phyloP scores from a whole-genome alignment of 768 basidiomycete species.

The Gloeopeniophorella convolvens region DNA sequence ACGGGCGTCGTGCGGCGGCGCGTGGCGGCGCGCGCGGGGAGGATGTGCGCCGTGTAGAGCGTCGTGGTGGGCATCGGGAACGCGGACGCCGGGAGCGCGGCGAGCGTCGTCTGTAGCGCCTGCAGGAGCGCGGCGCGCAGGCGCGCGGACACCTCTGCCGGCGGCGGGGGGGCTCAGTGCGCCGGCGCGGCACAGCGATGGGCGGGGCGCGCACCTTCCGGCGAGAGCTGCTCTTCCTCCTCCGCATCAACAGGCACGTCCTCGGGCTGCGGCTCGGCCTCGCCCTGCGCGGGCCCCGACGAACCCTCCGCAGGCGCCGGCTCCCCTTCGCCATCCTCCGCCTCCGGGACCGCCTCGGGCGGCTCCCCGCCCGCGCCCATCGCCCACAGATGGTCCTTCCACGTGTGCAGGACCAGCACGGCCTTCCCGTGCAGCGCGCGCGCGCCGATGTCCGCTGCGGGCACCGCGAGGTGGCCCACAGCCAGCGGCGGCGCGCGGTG shows the following conservation, averaged over 20 bases:
- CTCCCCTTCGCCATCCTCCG: conserved; percentile 16
- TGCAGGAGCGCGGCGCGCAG: conserved; percentile 62
- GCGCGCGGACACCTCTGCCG: conserved; percentile 47
- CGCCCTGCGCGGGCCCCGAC: neutral
- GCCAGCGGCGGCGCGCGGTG: conserved; percentile 50
- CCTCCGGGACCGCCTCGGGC: conserved; percentile 33
- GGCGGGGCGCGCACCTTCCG: conserved; percentile 23
- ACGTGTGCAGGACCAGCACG: conserved; percentile 63
- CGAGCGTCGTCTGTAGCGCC: conserved; percentile 47
- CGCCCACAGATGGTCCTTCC: conserved; percentile 72
- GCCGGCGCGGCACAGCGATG: neutral
- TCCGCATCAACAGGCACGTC: conserved; percentile 3
- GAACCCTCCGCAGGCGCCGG: conserved; percentile 13
- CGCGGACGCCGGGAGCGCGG: conserved; percentile 40
- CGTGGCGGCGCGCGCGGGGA: conserved; percentile 75
- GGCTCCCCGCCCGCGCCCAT: conserved; percentile 58
- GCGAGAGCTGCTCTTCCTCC: conserved; percentile 16
- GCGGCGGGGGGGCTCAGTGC: neutral
- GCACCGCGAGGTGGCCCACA: conserved; percentile 64
- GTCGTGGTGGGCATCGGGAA: conserved; percentile 75
- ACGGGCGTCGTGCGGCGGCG: conserved; percentile 37
- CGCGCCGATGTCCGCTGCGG: conserved; percentile 25
- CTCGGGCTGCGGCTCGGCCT: too few relatives aligned
- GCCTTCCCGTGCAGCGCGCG: conserved; percentile 61
- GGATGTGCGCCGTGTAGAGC: conserved; percentile 69